Evolutionary conservation across 805 yeast genomes (phyloP).

Genomic region (Kodamaea leandrae): DNA sequence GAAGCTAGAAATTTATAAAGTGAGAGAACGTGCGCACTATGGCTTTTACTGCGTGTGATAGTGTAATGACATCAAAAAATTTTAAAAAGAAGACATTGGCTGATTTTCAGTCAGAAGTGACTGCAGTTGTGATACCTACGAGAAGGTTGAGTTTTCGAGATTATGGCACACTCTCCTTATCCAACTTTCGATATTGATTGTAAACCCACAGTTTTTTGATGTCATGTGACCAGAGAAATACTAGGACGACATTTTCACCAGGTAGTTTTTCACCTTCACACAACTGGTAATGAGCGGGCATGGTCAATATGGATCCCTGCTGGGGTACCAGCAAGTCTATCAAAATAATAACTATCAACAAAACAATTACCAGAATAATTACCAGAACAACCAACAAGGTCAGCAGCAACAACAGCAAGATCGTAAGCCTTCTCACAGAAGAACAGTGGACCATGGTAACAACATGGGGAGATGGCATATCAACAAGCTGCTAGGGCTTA

Average conservation of each 20-base stretch:
- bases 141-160: too few species aligned
- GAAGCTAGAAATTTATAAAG: background rate
- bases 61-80: too few species aligned
- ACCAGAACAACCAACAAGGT: constrained; percentile 30
- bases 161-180: too few species aligned
- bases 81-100: too few species aligned
- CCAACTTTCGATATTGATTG: too few species aligned
- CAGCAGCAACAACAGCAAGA: constrained; percentile 47
- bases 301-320: constrained; percentile 7
- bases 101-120: too few species aligned
- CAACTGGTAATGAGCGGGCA: constrained; percentile 8
- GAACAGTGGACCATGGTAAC: constrained; percentile 78
- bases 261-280: background rate
- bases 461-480: constrained; percentile 63
- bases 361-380: constrained; percentile 23
- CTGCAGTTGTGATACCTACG: too few species aligned
- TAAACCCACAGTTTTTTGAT: too few species aligned
- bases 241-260: background rate
- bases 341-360: constrained; percentile 17
- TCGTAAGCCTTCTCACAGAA: constrained; percentile 53
- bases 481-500: constrained; percentile 44
- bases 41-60: too few species aligned
- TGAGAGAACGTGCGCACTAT: constrained; percentile 7
- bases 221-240: constrained; percentile 1
- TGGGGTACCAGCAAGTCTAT: constrained; percentile 6